Evolutionary conservation across 2,329 filamentous ascomycete genomes (phyloP).

Genomic region (Elsinoe australis): DNA sequence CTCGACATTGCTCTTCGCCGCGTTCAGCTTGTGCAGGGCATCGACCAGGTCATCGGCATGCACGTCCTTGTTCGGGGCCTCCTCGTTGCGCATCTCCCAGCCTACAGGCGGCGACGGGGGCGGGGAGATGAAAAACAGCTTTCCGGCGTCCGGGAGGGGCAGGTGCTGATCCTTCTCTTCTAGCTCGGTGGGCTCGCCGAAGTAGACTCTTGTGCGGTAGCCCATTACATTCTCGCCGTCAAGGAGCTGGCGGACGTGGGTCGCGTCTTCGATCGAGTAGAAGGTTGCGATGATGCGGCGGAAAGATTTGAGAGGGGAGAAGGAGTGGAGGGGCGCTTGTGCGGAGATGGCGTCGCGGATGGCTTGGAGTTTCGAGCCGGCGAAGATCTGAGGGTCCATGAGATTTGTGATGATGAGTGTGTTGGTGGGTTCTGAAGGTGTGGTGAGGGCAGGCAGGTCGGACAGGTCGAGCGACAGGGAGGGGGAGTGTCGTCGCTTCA

Average conservation of each 20-base stretch:
- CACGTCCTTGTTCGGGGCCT: constrained; percentile 58
- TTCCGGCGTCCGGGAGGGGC: constrained; percentile 50
- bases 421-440: constrained; percentile 71
- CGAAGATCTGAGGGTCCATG: constrained; percentile 64
- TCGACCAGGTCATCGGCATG: constrained; percentile 54
- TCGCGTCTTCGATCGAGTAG: constrained; percentile 60
- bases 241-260: constrained; percentile 62
- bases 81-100: constrained; percentile 57
- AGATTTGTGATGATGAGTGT: constrained; percentile 81
- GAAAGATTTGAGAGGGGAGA: constrained; percentile 75
- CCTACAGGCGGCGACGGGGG: constrained; percentile 57
- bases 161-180: constrained; percentile 40
- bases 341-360: constrained; percentile 64
- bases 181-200: constrained; percentile 46
- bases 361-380: constrained; percentile 62
- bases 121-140: constrained; percentile 59
- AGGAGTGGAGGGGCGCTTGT: constrained; percentile 66
- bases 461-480: constrained; percentile 65
- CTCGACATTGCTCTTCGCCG: constrained; percentile 26
- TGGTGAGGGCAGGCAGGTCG: constrained; percentile 58
- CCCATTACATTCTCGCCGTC: constrained; percentile 69
- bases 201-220: constrained; percentile 59
- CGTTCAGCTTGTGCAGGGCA: constrained; percentile 48
- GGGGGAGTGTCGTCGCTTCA: constrained; percentile 33
- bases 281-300: constrained; percentile 75